Conservation (phyloP, 2,329 filamentous ascomycete genomes). For the Cordyceps farinosa region DNA sequence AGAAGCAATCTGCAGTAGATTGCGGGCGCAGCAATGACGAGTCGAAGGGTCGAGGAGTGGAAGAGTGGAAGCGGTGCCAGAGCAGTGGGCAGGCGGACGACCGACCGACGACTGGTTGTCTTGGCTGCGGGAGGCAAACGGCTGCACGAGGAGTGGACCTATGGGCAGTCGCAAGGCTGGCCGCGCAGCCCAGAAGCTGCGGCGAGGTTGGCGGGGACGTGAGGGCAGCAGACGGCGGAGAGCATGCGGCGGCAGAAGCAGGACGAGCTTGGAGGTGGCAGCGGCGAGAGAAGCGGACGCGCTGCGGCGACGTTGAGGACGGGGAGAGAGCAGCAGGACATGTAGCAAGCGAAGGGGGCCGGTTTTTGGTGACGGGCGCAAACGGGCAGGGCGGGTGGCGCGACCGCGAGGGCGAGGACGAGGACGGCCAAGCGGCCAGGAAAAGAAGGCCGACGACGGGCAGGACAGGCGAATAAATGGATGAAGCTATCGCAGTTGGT, state of each 20-base stretch:
- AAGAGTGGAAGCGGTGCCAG: background rate
- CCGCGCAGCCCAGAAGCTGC: background rate
- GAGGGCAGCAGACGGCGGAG: background rate
- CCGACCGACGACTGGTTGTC: background rate
- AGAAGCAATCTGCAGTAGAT: background rate
- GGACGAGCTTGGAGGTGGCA: background rate
- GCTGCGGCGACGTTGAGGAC: background rate
- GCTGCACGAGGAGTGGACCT: background rate
- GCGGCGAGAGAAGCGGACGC: background rate
- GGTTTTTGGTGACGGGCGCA: slow-evolving; percentile 6
- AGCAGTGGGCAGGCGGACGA: background rate
- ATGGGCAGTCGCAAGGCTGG: slow-evolving; percentile 2
- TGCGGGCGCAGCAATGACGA: background rate
- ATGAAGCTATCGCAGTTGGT: slow-evolving; percentile 12
- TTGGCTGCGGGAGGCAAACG: slow-evolving; percentile 4
- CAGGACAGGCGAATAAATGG: background rate
- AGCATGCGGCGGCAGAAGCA: background rate
- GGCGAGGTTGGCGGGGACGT: background rate
- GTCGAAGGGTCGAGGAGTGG: background rate
- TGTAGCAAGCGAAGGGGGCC: background rate
- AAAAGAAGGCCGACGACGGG: background rate
- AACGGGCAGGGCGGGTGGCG: background rate
- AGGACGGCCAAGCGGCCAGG: background rate
- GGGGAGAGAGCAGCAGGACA: background rate
- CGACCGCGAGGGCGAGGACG: background rate